Percentiles rank a stretch among this genome's conserved stretches.
These are phyloP conservation scores for Spizellomyces punctatus DNA, from an alignment of 192 early-diverging fungal genomes.

Conservation along the genomic window DNA sequence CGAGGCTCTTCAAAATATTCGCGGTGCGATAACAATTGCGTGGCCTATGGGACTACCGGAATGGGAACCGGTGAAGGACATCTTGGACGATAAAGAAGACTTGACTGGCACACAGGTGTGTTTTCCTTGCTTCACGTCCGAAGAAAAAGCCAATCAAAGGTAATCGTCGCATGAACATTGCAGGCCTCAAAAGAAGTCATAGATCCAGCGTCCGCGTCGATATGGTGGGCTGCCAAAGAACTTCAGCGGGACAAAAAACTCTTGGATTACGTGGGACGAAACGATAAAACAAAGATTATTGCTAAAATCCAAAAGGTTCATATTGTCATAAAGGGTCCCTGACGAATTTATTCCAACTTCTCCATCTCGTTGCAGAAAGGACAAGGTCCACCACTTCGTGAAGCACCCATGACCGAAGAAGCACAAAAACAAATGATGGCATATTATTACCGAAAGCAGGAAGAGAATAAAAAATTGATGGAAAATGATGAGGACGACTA, in stretches of 20 bases:
- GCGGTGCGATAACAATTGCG: slow-evolving; percentile 53
- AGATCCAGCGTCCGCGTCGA: slow-evolving; percentile 33
- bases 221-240: slow-evolving; percentile 69
- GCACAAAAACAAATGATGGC: slow-evolving; percentile 63
- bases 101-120: slow-evolving; percentile 51
- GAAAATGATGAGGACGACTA: slow-evolving; percentile 66
- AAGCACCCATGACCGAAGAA: slow-evolving; percentile 52
- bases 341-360: background rate
- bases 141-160: background rate
- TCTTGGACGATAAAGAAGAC: slow-evolving; percentile 58
- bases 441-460: slow-evolving; percentile 65
- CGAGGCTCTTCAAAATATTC: slow-evolving; percentile 44
- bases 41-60: slow-evolving; percentile 61
- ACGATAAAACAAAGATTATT: slow-evolving; percentile 63
- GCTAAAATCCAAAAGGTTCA: slow-evolving; percentile 58
- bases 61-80: slow-evolving; percentile 53
- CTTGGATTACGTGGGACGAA: slow-evolving; percentile 57
- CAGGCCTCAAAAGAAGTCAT: slow-evolving; percentile 53
- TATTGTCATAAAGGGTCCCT: background rate
- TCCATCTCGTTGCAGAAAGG: slow-evolving; percentile 33
- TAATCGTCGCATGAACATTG: background rate
- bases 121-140: background rate
- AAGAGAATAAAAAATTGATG: slow-evolving; percentile 58
- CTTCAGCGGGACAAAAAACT: slow-evolving; percentile 49
- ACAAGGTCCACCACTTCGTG: slow-evolving; percentile 56